Conservation (phyloP, 2,329 filamentous ascomycete species). For the Arthrobotrys sphaeroides region DNA sequence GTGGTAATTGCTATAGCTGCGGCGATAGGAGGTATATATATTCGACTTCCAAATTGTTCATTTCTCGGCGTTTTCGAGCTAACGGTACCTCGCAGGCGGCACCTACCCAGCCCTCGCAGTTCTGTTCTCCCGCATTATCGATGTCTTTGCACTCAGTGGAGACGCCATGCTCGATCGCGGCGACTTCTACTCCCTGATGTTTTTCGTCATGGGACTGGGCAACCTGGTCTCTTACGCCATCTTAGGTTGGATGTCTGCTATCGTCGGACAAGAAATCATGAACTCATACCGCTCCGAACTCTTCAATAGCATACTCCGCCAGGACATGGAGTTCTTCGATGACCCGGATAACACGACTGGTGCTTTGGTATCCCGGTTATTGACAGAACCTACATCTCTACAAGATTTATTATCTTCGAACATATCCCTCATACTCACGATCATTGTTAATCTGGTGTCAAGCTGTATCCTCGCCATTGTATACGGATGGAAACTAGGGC, state of each 20-base stretch:
- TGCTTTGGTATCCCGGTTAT: constrained; percentile 59
- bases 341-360: constrained; percentile 58
- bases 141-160: constrained; percentile 63
- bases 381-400: constrained; percentile 62
- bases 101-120: constrained; percentile 66
- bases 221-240: constrained; percentile 68
- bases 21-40: constrained; percentile 21
- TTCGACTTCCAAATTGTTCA: not conserved
- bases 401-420: constrained; percentile 67
- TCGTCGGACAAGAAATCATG: constrained; percentile 27
- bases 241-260: constrained; percentile 59
- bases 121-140: constrained; percentile 67
- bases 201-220: constrained; percentile 68
- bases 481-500: constrained; percentile 61
- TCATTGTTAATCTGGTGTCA: constrained; percentile 64
- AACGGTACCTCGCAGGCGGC: constrained; percentile 58
- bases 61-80: not conserved
- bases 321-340: constrained; percentile 60
- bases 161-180: constrained; percentile 61
- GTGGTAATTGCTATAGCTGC: constrained; percentile 63
- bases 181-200: constrained; percentile 74
- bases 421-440: constrained; percentile 64
- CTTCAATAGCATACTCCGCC: constrained; percentile 66
- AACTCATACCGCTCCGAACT: constrained; percentile 55
- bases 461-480: constrained; percentile 64